These are phyloP conservation scores for Blastobotrys malaysiensis DNA, from an alignment of 1,139 yeast species.

Conservation along the genomic window DNA sequence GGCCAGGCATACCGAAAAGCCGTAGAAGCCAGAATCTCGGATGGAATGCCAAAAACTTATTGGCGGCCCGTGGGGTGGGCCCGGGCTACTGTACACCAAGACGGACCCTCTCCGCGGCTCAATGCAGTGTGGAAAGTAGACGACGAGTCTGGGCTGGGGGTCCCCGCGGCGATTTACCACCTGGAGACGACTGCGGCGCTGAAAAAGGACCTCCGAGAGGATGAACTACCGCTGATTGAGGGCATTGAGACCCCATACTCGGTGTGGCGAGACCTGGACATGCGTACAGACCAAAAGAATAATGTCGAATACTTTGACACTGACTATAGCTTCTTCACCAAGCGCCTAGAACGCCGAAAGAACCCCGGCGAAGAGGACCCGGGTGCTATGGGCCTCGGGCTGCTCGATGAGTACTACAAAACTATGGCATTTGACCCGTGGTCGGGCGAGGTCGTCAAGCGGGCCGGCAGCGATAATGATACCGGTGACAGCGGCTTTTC, in stretches of 20 bases:
- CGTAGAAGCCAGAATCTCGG: conserved; percentile 16
- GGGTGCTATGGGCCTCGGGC: conserved; percentile 12
- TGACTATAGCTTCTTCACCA: conserved; percentile 8
- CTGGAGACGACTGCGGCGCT: conserved; percentile 20
- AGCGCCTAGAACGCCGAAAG: not conserved
- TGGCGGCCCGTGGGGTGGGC: conserved; percentile 34
- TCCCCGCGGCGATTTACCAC: conserved; percentile 30
- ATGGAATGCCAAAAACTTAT: conserved; percentile 18
- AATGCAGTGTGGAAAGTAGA: conserved; percentile 34
- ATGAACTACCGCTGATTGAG: conserved; percentile 19
- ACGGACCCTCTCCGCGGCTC: conserved; percentile 16
- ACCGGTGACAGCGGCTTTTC: conserved; percentile 30
- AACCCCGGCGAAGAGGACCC: not conserved
- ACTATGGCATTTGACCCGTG: not conserved
- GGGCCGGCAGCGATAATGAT: conserved; percentile 21
- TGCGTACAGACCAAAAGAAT: conserved; percentile 15
- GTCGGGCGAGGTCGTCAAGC: conserved; percentile 4
- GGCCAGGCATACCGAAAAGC: conserved; percentile 30
- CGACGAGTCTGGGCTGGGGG: conserved; percentile 30
- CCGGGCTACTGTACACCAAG: conserved; percentile 24
- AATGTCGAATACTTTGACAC: conserved; percentile 6
- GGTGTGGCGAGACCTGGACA: conserved; percentile 34
- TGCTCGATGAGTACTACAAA: conserved; percentile 5
- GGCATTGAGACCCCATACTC: conserved; percentile 17
- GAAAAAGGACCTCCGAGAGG: conserved; percentile 14